Evolutionary conservation across 164 flowering plant genomes (phyloP), one percentile per base, ranked within the genome.

Genomic region (Tetracentron sinense): DNA sequence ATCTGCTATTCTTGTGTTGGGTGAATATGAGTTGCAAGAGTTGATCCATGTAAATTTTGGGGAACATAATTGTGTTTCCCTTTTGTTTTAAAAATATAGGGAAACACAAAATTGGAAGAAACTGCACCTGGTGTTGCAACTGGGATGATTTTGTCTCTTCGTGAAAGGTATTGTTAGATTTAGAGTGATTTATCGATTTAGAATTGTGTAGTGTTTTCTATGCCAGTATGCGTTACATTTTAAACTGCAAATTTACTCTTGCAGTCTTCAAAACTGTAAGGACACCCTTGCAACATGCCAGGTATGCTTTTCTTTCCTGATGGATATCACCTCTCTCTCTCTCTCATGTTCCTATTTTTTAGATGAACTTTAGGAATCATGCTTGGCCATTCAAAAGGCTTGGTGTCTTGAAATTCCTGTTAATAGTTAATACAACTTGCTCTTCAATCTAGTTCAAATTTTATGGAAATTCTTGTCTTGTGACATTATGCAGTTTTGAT

Each of bases 121-220:
- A 82, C 89, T 64, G 89, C 92, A 42, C 96, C 98, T 59, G 98
- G 98, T 58, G 97, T 73, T 6, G 88, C 97, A 49, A 93, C 98
- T 2, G 91, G 90, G 68, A 92, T 89, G 96, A 95, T 95, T 65
- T 81, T 95, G 71, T 77, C 90, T 53, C 97, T 95, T 54, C 96
- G 97, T 58, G 97, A 87, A 74, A 90, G 97, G 99, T 95, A 77
- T 27, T 64, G 1, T 49, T 19, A 31, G 21, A 38, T 51, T 12
- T 66, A 38, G n/a, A n/a, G n/a, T n/a, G n/a, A n/a, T n/a, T 22
- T 22, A 20, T 51, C 12, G 4, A 51, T 56, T 4, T 6, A 19
- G 20, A 44, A 15, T 14, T 27, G 26, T 25, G 19, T 6, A 3
- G n/a, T n/a, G n/a, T n/a, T n/a, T n/a, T n/a, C n/a, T n/a, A n/a